These are phyloP conservation scores for Gaeumannomyces sp. DNA, from an alignment of 2,329 filamentous ascomycete genomes.

Conservation along the genomic window DNA sequence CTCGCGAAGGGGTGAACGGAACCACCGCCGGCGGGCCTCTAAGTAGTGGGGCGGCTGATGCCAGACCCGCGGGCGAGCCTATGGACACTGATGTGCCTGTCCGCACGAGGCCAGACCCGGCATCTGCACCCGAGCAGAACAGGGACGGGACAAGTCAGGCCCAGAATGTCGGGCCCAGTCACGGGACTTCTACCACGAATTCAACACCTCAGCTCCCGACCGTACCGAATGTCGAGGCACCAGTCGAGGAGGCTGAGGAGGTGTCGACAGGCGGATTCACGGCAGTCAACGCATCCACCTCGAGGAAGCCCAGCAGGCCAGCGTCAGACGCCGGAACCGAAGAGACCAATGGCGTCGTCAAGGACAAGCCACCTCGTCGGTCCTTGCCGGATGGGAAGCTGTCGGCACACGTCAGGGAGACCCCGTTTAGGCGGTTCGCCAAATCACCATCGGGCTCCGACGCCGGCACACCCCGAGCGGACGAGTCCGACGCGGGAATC, in stretches of 20 bases:
- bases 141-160: background rate
- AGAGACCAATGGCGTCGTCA: background rate
- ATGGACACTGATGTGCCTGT: background rate
- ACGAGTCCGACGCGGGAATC: slow-evolving; percentile 8
- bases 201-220: background rate
- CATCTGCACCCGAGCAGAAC: background rate
- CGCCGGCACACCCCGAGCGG: slow-evolving; percentile 5
- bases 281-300: slow-evolving; percentile 16
- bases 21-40: background rate
- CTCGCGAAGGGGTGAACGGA: background rate
- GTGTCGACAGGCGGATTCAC: slow-evolving; percentile 17
- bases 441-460: slow-evolving; percentile 4
- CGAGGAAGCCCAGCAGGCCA: slow-evolving; percentile 4
- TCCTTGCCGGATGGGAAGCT: slow-evolving; percentile 5
- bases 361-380: slow-evolving; percentile 5
- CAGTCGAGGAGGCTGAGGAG: background rate
- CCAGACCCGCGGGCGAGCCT: background rate
- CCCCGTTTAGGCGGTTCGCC: slow-evolving; percentile 5
- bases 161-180: background rate
- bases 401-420: background rate
- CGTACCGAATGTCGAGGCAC: background rate
- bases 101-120: background rate
- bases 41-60: background rate
- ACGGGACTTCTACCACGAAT: background rate
- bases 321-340: slow-evolving; percentile 1